Base-by-base conservation (phyloP, 75 land plant species). In the Selaginella tamariscina region DNA sequence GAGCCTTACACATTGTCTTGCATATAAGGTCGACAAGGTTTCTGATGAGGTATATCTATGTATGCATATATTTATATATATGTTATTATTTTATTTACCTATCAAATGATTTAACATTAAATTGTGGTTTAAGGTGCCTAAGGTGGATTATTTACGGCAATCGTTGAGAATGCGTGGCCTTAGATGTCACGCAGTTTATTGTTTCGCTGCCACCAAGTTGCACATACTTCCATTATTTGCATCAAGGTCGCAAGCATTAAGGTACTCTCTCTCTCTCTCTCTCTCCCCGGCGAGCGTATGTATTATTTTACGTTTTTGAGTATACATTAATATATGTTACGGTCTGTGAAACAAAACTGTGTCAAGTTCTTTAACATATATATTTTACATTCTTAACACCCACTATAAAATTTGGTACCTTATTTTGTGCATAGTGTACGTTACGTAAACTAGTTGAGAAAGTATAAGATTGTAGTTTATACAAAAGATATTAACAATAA, bases 111-210 rank as follows among this genome's bases (percentile, higher is more conserved):
- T 2, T 24, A 56, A n/a, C n/a, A n/a, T n/a, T n/a, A n/a, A 2
- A 22, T n/a, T 31, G 44, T 11, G 1, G 20, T 30, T 54, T 0
- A 56, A 72, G 74, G 74, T 29, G 0, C 74, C 30, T 1, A 28
- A 27, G 30, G 74, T 72, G 22, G 74, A 65, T 27, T 54, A 72
- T 9, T 30, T 72, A 2, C 65, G 68, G 27, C 39, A 72, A 24
- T 28, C 44, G 1, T 30, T 72, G 68, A 33, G 74, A 2, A 66
- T 65, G 67, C 55, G 68, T 1, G 74, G 74, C 13, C 28, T 72
- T 59, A 32, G 74, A n/a, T 72, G 56, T 31, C 74, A 72, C 65
- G 74, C 65, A 11, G 21, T 72, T 24, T 72, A 72, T 31, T 65
- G 68, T 31, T 33, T 64, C 8, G 27, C 11, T 28, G 74, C 1